Evolutionary conservation across 2,329 filamentous ascomycete genomes (phyloP).

Genomic region (Capronia americana): DNA sequence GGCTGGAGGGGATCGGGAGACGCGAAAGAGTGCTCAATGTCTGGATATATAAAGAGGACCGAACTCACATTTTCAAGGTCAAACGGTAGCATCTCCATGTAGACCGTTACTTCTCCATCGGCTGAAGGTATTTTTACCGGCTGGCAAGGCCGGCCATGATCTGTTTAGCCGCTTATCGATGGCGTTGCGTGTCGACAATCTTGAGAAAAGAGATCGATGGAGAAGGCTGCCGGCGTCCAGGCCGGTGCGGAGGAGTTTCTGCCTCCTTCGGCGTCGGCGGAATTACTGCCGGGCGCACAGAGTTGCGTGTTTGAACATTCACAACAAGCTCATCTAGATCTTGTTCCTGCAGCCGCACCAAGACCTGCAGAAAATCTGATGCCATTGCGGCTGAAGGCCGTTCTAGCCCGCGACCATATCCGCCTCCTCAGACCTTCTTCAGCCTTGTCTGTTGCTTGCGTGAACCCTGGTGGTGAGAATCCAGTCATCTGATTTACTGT

Average conservation of each 20-base stretch:
- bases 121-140: constrained; percentile 11
- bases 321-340: not conserved
- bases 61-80: not conserved
- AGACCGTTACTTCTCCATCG: not conserved
- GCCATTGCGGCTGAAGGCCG: constrained; percentile 19
- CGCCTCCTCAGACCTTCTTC: constrained; percentile 9
- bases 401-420: constrained; percentile 6
- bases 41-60: not conserved
- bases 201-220: not conserved
- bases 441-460: constrained; percentile 5
- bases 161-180: constrained; percentile 10
- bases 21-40: not conserved
- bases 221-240: constrained; percentile 20
- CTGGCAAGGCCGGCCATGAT: not conserved
- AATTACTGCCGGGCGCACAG: not conserved
- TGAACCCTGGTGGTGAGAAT: constrained; percentile 7
- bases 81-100: not conserved
- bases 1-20: not conserved
- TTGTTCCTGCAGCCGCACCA: constrained; percentile 6
- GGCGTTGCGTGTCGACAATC: constrained; percentile 1
- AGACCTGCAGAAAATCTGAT: constrained; percentile 16
- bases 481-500: too few relatives aligned
- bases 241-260: constrained; percentile 23
- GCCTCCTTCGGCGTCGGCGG: constrained; percentile 1
- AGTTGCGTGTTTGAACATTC: not conserved